These are phyloP conservation scores for Fusarium drepaniforme DNA, from an alignment of 2,329 filamentous ascomycete species.

Conservation along the genomic window DNA sequence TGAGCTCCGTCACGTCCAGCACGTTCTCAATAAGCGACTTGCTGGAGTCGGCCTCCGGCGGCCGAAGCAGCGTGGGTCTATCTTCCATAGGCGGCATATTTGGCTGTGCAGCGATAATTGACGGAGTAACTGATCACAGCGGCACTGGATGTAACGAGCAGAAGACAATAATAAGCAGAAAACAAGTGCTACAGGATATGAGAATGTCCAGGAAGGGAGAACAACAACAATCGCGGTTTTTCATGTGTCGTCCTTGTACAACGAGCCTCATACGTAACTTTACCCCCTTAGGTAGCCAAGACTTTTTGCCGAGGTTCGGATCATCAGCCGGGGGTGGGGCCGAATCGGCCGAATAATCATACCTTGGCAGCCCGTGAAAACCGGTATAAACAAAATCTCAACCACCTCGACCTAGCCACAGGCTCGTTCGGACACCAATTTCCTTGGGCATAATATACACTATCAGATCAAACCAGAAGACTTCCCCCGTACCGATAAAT, in stretches of 20 bases:
- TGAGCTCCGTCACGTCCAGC: slow-evolving; percentile 85
- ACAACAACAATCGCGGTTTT: slow-evolving; percentile 24
- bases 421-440: no score
- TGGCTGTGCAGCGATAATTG: slow-evolving; percentile 4
- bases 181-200: neutral
- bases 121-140: neutral
- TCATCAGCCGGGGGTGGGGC: slow-evolving; percentile 25
- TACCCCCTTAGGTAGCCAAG: slow-evolving; percentile 20
- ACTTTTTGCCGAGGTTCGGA: slow-evolving; percentile 40
- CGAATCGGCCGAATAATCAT: slow-evolving; percentile 25
- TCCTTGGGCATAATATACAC: no score
- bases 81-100: slow-evolving; percentile 43
- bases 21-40: slow-evolving; percentile 90
- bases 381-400: no score
- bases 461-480: no score
- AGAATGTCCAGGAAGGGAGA: slow-evolving; percentile 3
- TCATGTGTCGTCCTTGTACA: slow-evolving; percentile 21
- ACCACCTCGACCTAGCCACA: no score
- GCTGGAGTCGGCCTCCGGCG: slow-evolving; percentile 77
- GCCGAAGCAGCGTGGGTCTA: slow-evolving; percentile 66
- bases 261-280: slow-evolving; percentile 26
- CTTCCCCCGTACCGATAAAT: no score
- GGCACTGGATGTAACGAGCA: neutral
- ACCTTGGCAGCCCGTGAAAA: slow-evolving; percentile 20
- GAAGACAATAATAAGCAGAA: neutral